phyloP scores from a whole-genome alignment of 2,329 filamentous ascomycete species.

The Colletotrichum abscissum region DNA sequence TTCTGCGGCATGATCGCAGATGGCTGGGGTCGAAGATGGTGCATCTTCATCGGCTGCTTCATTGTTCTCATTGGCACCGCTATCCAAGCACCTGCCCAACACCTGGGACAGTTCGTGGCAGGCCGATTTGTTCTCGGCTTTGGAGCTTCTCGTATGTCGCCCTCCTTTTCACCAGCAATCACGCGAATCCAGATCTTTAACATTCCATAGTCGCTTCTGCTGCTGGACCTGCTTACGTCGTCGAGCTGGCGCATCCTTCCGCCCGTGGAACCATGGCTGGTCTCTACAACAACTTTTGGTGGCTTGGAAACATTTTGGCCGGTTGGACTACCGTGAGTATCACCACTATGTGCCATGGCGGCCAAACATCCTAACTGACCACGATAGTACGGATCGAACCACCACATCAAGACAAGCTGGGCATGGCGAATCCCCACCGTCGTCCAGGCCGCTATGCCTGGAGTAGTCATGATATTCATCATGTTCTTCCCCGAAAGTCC shows the following conservation, averaged over 20 bases:
- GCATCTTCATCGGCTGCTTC: constrained; percentile 61
- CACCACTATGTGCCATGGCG: too few relatives aligned
- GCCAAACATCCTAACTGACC: too few relatives aligned
- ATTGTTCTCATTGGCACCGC: constrained; percentile 61
- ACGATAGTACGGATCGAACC: not conserved
- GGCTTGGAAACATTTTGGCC: constrained; percentile 55
- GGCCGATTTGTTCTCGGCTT: constrained; percentile 57
- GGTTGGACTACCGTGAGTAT: constrained; percentile 46
- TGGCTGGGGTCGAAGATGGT: constrained; percentile 59
- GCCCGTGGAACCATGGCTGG: constrained; percentile 67
- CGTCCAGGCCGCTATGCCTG: constrained; percentile 55
- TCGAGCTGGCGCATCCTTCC: constrained; percentile 71
- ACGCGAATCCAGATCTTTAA: not conserved
- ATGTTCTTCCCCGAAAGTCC: constrained; percentile 76
- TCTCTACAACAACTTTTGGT: constrained; percentile 44
- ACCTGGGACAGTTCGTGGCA: constrained; percentile 57
- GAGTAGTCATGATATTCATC: constrained; percentile 69
- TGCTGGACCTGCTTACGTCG: constrained; percentile 70
- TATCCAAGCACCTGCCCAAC: constrained; percentile 52
- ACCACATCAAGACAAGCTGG: constrained; percentile 47
- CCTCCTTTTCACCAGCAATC: not conserved
- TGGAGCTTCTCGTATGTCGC: constrained; percentile 57
- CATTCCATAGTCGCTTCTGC: constrained; percentile 58
- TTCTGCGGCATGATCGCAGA: constrained; percentile 61
- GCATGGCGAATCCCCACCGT: constrained; percentile 71